phyloP scores from a whole-genome alignment of 164 flowering plant species.

The Magnolia officinalis region DNA sequence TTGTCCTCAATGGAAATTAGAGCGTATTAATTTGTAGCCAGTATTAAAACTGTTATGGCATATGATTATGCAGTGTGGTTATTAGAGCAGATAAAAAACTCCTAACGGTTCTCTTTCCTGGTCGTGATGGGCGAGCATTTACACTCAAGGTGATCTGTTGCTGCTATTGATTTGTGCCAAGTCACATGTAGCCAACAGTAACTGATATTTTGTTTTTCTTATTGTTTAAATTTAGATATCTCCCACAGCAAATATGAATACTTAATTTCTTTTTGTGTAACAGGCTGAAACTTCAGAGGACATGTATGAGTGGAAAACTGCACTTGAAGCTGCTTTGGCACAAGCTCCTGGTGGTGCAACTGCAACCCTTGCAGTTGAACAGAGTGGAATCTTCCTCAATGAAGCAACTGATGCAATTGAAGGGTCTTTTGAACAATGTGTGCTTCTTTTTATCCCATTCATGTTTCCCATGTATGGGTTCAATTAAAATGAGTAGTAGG shows the following conservation, averaged over 20 bases:
- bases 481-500: background rate
- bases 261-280: conserved; percentile 7
- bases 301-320: conserved; percentile 82
- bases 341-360: conserved; percentile 41
- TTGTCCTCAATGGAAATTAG: background rate
- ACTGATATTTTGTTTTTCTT: background rate
- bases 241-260: too few relatives aligned
- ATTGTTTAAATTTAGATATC: background rate
- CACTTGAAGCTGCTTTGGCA: conserved; percentile 83
- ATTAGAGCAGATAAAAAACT: conserved; percentile 87
- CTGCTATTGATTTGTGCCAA: background rate
- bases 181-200: background rate
- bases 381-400: conserved; percentile 63
- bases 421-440: conserved; percentile 59
- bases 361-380: conserved; percentile 45
- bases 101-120: conserved; percentile 87
- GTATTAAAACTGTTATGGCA: conserved; percentile 7
- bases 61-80: conserved; percentile 55
- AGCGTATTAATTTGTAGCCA: background rate
- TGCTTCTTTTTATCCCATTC: conserved; percentile 21
- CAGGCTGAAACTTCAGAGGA: conserved; percentile 95
- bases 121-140: conserved; percentile 92
- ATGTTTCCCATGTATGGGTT: conserved; percentile 1
- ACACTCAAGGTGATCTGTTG: conserved; percentile 73
- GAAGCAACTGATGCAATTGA: conserved; percentile 57